phyloP scores from a whole-genome alignment of 2,329 filamentous ascomycete species.

The Podosphaera fusca region DNA sequence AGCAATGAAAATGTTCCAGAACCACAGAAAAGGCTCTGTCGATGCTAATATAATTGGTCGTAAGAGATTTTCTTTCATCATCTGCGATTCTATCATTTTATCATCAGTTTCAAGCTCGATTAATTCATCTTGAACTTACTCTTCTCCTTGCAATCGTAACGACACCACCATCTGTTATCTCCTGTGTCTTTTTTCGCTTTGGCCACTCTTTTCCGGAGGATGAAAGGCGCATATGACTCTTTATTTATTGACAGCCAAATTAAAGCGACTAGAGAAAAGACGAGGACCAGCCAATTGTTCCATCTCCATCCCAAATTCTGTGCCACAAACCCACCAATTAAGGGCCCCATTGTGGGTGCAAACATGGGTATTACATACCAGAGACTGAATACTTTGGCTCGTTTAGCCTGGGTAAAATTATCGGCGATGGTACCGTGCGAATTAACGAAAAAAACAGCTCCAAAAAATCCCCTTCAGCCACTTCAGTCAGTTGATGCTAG shows the following conservation, averaged over 20 bases:
- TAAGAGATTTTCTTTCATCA: constrained; percentile 54
- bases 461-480: constrained; percentile 36
- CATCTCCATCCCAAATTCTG: constrained; percentile 68
- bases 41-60: constrained; percentile 56
- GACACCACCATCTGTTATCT: constrained; percentile 53
- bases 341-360: constrained; percentile 38
- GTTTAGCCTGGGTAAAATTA: constrained; percentile 56
- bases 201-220: constrained; percentile 44
- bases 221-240: constrained; percentile 55
- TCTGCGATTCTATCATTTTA: constrained; percentile 29
- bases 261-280: constrained; percentile 40
- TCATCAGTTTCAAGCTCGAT: not conserved
- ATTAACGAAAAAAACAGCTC: constrained; percentile 63
- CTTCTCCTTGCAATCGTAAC: constrained; percentile 44
- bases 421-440: constrained; percentile 66
- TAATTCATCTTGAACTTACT: constrained; percentile 6
- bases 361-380: constrained; percentile 75
- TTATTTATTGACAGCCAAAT: constrained; percentile 33
- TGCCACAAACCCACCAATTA: constrained; percentile 62
- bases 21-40: constrained; percentile 61
- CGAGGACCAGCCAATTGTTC: constrained; percentile 63
- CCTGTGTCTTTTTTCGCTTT: constrained; percentile 41
- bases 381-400: constrained; percentile 61
- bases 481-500: constrained; percentile 2
- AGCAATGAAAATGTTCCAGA: constrained; percentile 45